Evolutionary conservation across 768 basidiomycete genomes (phyloP), one percentile per base, ranked within the genome.

Genomic region (Grammothele lineata): DNA sequence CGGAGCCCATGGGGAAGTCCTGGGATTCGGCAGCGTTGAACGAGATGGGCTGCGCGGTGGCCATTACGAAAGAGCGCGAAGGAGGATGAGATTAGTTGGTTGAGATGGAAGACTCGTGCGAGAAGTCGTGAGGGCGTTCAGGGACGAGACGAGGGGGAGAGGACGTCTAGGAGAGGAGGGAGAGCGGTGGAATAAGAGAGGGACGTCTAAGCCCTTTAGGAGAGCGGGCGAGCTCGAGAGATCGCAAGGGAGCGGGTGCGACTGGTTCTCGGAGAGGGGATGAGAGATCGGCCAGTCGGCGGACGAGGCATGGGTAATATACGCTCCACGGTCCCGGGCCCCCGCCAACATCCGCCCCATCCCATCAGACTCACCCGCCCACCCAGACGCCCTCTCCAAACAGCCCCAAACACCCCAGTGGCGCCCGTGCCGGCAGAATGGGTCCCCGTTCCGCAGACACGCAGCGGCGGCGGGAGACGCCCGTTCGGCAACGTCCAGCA

Each of bases 11-110:
- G 34, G 53, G 40, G 45, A 63, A 45, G 54, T 67, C 65, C 36
- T 61, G 54, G 43, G 55, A 19, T 26, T 61, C 53, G 15, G 52
- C 34, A 24, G 57, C 30, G 49, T 60, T 38, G 56, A 70, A 70
- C 25, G 73, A 62, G 61, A 76, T 76, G 49, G 75, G 75, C 44
- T 75, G 72, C 1, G 73, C 63, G 5, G 68, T 57, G 36, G 68
- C 56, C 70, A 73, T 74, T 36, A n/a, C 9, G 6, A n/a, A n/a
- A 36, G 18, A n/a, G 12, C 17, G 17, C 8, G 45, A 33, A 33
- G 48, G 24, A 46, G 14, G 43, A 37, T 34, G 26, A 40, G 37
- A 24, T 43, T 50, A 47, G 54, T 23, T 15, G 47, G 47, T 27
- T 37, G n/a, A 18, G 17, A 25, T 27, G 45, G 23, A 27, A 9